These are phyloP conservation scores for Rhizodiscina lignyota DNA, from an alignment of 495 filamentous ascomycete species.

Conservation along the genomic window DNA sequence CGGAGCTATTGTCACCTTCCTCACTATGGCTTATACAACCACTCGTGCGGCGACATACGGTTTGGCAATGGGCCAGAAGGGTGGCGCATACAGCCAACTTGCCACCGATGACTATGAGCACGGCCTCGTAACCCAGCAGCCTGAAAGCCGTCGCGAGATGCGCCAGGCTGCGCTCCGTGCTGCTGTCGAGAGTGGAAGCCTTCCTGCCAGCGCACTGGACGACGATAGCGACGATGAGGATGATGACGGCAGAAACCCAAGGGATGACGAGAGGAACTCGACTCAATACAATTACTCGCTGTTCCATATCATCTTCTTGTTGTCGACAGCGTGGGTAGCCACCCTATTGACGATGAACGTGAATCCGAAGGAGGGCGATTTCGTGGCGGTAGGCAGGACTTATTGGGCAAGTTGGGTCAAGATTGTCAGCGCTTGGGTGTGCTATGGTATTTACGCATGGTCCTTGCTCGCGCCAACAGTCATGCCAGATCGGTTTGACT, in stretches of 20 bases:
- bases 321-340: slow-evolving; percentile 89
- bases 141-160: slow-evolving; percentile 69
- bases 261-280: slow-evolving; percentile 70
- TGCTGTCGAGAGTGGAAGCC: slow-evolving; percentile 76
- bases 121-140: slow-evolving; percentile 79
- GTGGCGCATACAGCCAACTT: slow-evolving; percentile 37
- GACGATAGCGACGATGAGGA: slow-evolving; percentile 57
- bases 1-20: slow-evolving; percentile 89
- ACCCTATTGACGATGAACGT: slow-evolving; percentile 80
- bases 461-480: slow-evolving; percentile 74
- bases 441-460: slow-evolving; percentile 89
- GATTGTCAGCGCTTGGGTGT: slow-evolving; percentile 95
- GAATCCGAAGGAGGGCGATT: slow-evolving; percentile 47
- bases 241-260: slow-evolving; percentile 31
- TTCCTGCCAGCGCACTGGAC: slow-evolving; percentile 81
- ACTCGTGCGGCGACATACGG: slow-evolving; percentile 92
- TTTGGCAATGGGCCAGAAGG: slow-evolving; percentile 58
- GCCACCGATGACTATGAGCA: slow-evolving; percentile 59
- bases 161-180: slow-evolving; percentile 76
- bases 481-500: slow-evolving; percentile 73
- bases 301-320: slow-evolving; percentile 96
- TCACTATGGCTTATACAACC: slow-evolving; percentile 94
- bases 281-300: slow-evolving; percentile 95
- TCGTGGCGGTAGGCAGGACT: slow-evolving; percentile 81
- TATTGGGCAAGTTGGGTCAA: slow-evolving; percentile 99